These are phyloP conservation scores for Zygosaccharomyces siamensis DNA, from an alignment of 805 yeast genomes.

Conservation along the genomic window DNA sequence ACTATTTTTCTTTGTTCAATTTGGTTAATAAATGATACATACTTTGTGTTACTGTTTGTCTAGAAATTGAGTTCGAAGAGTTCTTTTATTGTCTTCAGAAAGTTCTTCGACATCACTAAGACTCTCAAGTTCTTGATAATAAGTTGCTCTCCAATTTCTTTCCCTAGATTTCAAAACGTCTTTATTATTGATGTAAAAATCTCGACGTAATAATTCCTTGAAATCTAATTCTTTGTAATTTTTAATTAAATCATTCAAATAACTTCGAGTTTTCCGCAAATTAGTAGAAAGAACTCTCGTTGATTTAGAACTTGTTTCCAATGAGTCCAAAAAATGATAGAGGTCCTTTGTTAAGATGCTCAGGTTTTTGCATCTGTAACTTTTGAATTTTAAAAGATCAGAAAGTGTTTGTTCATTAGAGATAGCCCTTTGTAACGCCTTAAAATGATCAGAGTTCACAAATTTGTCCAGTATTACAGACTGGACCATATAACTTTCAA, in stretches of 20 bases:
- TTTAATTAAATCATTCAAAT: slow-evolving; percentile 8
- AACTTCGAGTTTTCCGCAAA: slow-evolving; percentile 13
- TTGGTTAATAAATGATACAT: background rate
- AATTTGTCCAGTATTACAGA: slow-evolving; percentile 22
- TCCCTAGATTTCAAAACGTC: slow-evolving; percentile 14
- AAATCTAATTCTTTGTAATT: slow-evolving; percentile 13
- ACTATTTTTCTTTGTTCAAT: too few relatives aligned
- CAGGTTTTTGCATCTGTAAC: slow-evolving; percentile 6
- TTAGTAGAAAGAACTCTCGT: slow-evolving; percentile 17
- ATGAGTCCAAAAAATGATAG: slow-evolving; percentile 11
- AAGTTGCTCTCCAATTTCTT: slow-evolving; percentile 31
- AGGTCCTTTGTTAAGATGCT: slow-evolving; percentile 13
- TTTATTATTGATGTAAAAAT: slow-evolving; percentile 30
- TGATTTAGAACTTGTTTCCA: slow-evolving; percentile 9
- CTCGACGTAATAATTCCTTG: slow-evolving; percentile 16
- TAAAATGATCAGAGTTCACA: slow-evolving; percentile 27
- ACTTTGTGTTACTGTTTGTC: background rate
- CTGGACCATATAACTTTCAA: slow-evolving; percentile 27
- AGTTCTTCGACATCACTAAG: slow-evolving; percentile 33
- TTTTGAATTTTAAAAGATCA: slow-evolving; percentile 19
- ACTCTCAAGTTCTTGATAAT: slow-evolving; percentile 29
- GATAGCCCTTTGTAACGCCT: slow-evolving; percentile 20
- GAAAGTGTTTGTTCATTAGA: slow-evolving; percentile 13
- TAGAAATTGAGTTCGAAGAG: slow-evolving; percentile 4
- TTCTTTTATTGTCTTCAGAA: slow-evolving; percentile 9